phyloP scores from a whole-genome alignment of 768 basidiomycete species.

The Russula sp. region DNA sequence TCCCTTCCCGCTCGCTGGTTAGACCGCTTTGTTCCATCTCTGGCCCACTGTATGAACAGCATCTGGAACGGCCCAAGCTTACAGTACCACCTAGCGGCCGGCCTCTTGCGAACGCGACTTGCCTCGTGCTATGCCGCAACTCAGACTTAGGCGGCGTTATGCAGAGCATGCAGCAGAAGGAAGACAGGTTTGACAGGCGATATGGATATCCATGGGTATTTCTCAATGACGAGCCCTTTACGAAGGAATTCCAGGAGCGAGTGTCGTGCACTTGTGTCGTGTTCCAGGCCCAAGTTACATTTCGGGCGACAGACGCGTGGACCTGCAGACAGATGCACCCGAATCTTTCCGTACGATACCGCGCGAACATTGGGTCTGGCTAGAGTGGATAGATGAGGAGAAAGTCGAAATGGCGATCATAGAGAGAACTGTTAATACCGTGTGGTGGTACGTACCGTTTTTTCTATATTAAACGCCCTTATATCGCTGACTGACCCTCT shows the following conservation, averaged over 20 bases:
- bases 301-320: constrained; percentile 27
- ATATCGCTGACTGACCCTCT: background rate
- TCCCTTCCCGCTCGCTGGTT: too few relatives aligned
- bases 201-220: constrained; percentile 74
- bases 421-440: constrained; percentile 13
- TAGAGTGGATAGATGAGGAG: constrained; percentile 47
- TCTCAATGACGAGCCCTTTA: constrained; percentile 80
- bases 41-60: too few relatives aligned
- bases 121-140: constrained; percentile 51
- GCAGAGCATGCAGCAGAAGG: constrained; percentile 47
- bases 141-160: constrained; percentile 35
- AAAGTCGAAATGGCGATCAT: constrained; percentile 39
- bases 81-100: background rate
- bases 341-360: constrained; percentile 40
- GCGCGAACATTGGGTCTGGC: constrained; percentile 44
- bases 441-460: constrained; percentile 5
- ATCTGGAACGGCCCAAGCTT: too few relatives aligned
- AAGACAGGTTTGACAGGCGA: constrained; percentile 52
- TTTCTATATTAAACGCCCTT: background rate
- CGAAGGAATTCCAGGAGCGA: constrained; percentile 64
- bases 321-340: constrained; percentile 30
- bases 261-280: constrained; percentile 21
- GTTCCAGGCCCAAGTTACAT: background rate
- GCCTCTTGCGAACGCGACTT: constrained; percentile 47
- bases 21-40: too few relatives aligned